Evolutionary conservation across 1,139 yeast species (phyloP).

Genomic region (Saccharomycopsis crataegensis): DNA sequence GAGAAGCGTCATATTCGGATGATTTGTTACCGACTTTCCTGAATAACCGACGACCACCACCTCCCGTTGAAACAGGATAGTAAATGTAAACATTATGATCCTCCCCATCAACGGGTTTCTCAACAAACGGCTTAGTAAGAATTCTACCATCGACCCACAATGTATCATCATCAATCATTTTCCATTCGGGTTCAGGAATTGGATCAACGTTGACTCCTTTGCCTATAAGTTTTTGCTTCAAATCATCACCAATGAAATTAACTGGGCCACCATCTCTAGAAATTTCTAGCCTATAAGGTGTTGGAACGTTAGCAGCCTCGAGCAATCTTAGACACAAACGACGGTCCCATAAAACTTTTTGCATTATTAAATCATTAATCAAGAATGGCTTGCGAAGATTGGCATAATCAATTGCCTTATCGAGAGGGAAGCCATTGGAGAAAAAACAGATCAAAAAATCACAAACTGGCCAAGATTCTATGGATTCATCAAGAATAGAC

Average conservation of each 20-base stretch:
- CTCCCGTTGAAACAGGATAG: conserved; percentile 83
- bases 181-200: conserved; percentile 70
- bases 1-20: conserved; percentile 86
- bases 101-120: conserved; percentile 98
- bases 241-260: conserved; percentile 53
- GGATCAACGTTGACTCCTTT: conserved; percentile 51
- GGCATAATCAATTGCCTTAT: conserved; percentile 88
- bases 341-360: conserved; percentile 94
- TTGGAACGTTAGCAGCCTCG: conserved; percentile 76
- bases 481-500: conserved; percentile 84
- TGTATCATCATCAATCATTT: conserved; percentile 82
- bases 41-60: conserved; percentile 92
- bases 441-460: conserved; percentile 90
- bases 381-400: conserved; percentile 83
- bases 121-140: conserved; percentile 87
- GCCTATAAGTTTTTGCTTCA: conserved; percentile 44
- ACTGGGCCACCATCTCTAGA: conserved; percentile 94
- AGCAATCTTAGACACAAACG: conserved; percentile 78
- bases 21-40: conserved; percentile 96
- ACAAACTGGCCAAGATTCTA: conserved; percentile 98
- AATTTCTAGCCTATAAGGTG: conserved; percentile 81
- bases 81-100: conserved; percentile 95
- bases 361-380: conserved; percentile 84
- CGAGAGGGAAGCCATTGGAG: conserved; percentile 93
- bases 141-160: conserved; percentile 66